Evolutionary conservation across 2,329 filamentous ascomycete genomes (phyloP), one percentile per base, ranked within the genome.

Genomic region (Arthrocladium fulminans): DNA sequence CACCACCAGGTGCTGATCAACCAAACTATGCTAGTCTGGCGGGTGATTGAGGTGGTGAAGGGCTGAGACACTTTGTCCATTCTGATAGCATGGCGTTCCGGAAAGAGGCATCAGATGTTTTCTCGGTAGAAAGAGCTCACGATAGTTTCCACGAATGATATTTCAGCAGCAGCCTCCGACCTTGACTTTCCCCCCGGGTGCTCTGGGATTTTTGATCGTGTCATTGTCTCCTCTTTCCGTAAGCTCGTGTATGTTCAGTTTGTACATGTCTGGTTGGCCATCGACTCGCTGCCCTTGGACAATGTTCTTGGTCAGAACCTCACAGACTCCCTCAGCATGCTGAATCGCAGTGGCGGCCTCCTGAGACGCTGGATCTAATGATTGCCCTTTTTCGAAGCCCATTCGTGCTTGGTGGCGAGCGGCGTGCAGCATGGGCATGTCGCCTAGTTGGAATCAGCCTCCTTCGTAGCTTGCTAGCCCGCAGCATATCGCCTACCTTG

Each of bases 181-280:
- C 42, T 58, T 55, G 30, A 58, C 51, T 39, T 51, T 51, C 13
- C 55, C 53, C 22, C 51, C 56, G 38, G 47, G 50, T 7, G 38
- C 53, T 15, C 53, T 35, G 10, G 56, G 56, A 47, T 59, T 54
- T 32, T 89, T 94, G 60, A 96, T 80, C 27, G 83, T 86, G 59
- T 96, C 88, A 63, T 98, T 98, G 68, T 97, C 86, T 47, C 92
- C 88, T 56, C 87, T 76, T 67, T 98, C 90, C 24, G 84, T 98
- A 56, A 94, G 73, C 52, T 94, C 78, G 65, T 97, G 92, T 67
- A 98, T 96, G 45, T 83, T 77, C 49, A 97, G 70, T 63, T 84
- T 51, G 51, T 40, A 50, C 52, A 45, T 25, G 51, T 45, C 52
- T 24, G 64, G 2, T 12, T 42, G 67, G 1, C 70, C 64, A 49